Evolutionary conservation across 352 stramenopile species (phyloP).

Genomic region (Pythium angustatum): DNA sequence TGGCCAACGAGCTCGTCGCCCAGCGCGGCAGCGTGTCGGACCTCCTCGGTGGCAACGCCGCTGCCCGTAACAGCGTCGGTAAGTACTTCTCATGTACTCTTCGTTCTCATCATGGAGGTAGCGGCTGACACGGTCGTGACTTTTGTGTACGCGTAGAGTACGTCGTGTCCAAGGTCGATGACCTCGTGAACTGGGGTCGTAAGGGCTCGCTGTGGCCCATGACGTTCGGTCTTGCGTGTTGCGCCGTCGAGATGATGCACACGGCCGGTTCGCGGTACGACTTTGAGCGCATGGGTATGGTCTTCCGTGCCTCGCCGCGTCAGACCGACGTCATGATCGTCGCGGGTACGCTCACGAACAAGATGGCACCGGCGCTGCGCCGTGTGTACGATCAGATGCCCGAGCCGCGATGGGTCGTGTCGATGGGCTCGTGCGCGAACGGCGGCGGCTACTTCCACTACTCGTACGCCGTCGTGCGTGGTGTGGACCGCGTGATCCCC

Average conservation of each 20-base stretch:
- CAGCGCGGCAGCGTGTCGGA: slow-evolving; percentile 74
- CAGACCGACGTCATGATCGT: slow-evolving; percentile 99
- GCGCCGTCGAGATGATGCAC: slow-evolving; percentile 99
- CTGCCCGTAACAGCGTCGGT: slow-evolving; percentile 79
- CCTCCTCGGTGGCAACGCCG: slow-evolving; percentile 62
- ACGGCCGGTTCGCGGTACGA: slow-evolving; percentile 91
- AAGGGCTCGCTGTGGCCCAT: slow-evolving; percentile 98
- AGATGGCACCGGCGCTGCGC: slow-evolving; percentile 98
- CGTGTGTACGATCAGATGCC: slow-evolving; percentile 99
- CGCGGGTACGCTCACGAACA: slow-evolving; percentile 99
- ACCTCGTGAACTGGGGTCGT: slow-evolving; percentile 99
- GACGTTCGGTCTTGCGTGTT: slow-evolving; percentile 99
- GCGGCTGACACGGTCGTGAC: no score
- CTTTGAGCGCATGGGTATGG: slow-evolving; percentile 98
- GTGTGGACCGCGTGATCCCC: slow-evolving; percentile 97
- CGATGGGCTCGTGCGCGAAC: slow-evolving; percentile 99
- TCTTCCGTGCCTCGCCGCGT: slow-evolving; percentile 95
- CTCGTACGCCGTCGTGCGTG: slow-evolving; percentile 97
- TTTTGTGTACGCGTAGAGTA: no score
- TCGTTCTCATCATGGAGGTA: no score
- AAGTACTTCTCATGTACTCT: slow-evolving; percentile 25
- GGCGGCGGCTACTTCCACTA: slow-evolving; percentile 94
- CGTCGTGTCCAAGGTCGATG: slow-evolving; percentile 96
- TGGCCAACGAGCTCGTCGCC: slow-evolving; percentile 31
- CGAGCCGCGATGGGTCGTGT: slow-evolving; percentile 98